Evolutionary conservation across 495 filamentous ascomycete species (phyloP).

Genomic region (Aspergillus biplanus): DNA sequence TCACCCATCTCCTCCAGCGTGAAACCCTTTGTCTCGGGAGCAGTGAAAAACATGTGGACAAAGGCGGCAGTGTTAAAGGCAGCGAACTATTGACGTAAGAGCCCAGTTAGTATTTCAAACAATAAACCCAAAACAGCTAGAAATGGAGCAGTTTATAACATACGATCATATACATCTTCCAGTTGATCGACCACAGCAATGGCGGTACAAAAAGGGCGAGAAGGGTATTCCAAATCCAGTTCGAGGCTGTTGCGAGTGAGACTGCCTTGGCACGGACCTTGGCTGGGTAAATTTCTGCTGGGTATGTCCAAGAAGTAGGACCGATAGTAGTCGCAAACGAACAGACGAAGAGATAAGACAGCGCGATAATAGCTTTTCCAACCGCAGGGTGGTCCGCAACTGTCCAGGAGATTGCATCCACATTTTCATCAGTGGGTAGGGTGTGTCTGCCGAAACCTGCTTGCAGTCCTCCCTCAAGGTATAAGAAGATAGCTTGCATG

Average conservation of each 20-base stretch:
- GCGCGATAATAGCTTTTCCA: constrained; percentile 59
- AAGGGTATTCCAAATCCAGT: constrained; percentile 62
- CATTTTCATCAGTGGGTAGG: constrained; percentile 35
- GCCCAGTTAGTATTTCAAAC: background rate
- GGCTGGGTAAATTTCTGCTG: constrained; percentile 67
- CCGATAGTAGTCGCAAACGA: constrained; percentile 58
- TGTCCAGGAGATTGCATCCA: constrained; percentile 59
- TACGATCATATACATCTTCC: constrained; percentile 32
- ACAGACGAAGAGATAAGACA: constrained; percentile 68
- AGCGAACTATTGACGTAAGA: constrained; percentile 18
- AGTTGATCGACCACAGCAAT: constrained; percentile 26
- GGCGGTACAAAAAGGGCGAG: constrained; percentile 26
- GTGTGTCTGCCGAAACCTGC: constrained; percentile 62
- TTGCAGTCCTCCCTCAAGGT: constrained; percentile 59
- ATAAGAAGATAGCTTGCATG: constrained; percentile 54
- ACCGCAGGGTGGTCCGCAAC: constrained; percentile 50
- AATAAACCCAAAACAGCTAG: too few species aligned
- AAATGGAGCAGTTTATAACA: background rate
- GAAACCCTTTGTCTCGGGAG: constrained; percentile 58
- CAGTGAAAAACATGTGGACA: constrained; percentile 58
- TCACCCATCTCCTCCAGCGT: constrained; percentile 52
- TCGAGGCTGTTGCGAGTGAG: constrained; percentile 64
- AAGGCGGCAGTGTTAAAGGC: constrained; percentile 26
- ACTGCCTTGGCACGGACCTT: constrained; percentile 71
- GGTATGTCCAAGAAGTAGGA: constrained; percentile 60